phyloP scores from a whole-genome alignment of 139 green algal genomes.

The Yamagishiella unicocca region DNA sequence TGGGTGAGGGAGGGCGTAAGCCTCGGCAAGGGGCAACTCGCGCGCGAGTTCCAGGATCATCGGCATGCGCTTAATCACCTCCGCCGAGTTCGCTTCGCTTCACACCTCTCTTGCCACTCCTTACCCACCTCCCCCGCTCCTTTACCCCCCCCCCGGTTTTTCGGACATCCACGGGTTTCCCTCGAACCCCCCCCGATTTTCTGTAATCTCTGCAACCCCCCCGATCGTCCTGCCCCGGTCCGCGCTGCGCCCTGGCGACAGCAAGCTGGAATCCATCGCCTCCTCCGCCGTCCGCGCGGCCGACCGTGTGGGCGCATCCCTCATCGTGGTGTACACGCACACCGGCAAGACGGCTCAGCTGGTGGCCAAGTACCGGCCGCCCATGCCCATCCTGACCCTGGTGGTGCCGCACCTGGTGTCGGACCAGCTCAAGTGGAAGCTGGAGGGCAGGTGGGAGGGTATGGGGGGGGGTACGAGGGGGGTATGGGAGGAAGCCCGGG shows the following conservation, averaged over 20 bases:
- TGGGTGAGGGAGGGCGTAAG: no score
- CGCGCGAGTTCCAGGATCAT: no score
- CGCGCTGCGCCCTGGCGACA: no score
- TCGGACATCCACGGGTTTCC: no score
- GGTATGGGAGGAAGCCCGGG: no score
- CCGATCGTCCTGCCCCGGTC: slow-evolving; percentile 38
- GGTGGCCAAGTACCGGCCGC: slow-evolving; percentile 91
- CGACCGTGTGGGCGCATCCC: slow-evolving; percentile 73
- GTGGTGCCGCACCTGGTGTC: slow-evolving; percentile 87
- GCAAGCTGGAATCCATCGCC: slow-evolving; percentile 90
- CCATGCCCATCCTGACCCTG: slow-evolving; percentile 91
- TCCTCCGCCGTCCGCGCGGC: slow-evolving; percentile 88
- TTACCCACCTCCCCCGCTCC: not conserved
- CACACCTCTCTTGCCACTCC: not conserved
- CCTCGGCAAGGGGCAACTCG: no score
- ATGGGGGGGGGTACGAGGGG: no score
- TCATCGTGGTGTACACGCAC: slow-evolving; percentile 82
- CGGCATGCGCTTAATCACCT: no score
- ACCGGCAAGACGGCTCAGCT: slow-evolving; percentile 83
- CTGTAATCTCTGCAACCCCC: not conserved
- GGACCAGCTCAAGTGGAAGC: slow-evolving; percentile 84
- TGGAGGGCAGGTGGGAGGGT: slow-evolving; percentile 73
- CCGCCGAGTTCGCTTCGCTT: not conserved
- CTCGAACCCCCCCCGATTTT: no score
- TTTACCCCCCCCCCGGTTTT: no score